Evolutionary conservation across 1,284 basidiomycete species (phyloP).

Genomic region (Cryptococcus sp.): DNA sequence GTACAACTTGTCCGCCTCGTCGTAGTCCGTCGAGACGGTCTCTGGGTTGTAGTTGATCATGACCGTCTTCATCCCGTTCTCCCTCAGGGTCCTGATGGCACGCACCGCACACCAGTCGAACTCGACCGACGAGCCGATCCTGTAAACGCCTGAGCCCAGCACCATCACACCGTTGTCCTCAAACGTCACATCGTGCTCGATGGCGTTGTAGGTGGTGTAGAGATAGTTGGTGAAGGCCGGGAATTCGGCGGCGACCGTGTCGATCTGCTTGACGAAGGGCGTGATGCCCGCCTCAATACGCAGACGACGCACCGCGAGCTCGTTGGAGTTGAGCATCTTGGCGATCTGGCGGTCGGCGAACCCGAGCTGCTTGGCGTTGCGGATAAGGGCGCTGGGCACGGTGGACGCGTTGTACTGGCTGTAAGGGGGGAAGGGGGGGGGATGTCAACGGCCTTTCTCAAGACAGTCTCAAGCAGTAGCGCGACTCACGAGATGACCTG

Average conservation of each 20-base stretch:
- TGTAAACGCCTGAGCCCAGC: conserved; percentile 95
- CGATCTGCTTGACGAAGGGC: conserved; percentile 98
- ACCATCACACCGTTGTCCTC: conserved; percentile 94
- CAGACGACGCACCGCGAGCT: conserved; percentile 59
- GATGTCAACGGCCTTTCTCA: conserved; percentile 17
- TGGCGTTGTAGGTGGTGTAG: conserved; percentile 95
- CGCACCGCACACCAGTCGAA: conserved; percentile 99
- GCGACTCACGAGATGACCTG: conserved; percentile 62
- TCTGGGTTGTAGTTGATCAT: conserved; percentile 99
- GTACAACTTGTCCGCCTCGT: conserved; percentile 96
- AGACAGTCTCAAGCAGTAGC: not conserved
- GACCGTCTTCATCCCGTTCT: conserved; percentile 90
- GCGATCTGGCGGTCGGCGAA: conserved; percentile 94
- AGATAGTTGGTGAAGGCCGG: conserved; percentile 98
- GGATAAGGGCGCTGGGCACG: conserved; percentile 64
- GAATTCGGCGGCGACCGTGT: conserved; percentile 98
- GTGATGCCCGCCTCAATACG: conserved; percentile 79
- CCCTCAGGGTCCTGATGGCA: conserved; percentile 89
- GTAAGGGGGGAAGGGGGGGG: conserved; percentile 1
- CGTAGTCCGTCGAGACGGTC: conserved; percentile 98
- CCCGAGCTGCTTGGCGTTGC: conserved; percentile 88
- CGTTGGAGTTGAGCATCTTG: conserved; percentile 64
- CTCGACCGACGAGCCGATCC: conserved; percentile 97
- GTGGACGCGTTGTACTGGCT: conserved; percentile 68
- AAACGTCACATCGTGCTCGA: conserved; percentile 86